Evolutionary conservation across 225 moss, liverwort and hornwort species (phyloP), one percentile per base, ranked within the genome.

Genomic region (Pseudoscleropodium purum): DNA sequence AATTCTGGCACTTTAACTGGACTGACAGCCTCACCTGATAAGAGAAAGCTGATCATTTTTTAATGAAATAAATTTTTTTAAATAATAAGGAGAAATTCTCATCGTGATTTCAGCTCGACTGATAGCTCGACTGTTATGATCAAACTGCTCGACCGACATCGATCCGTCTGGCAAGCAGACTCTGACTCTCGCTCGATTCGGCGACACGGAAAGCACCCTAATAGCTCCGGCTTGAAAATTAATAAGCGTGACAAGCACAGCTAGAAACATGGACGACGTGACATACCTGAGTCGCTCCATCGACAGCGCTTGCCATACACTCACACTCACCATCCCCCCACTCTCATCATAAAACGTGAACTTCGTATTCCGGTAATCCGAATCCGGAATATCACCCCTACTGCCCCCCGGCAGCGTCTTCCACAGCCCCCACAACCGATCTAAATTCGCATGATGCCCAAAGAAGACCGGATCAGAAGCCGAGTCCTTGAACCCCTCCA

Each of bases 261-360:
- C 41, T 43, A 31, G 43, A 57, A 41, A 43, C 73, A 49, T 37
- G 70, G 72, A 59, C 41, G 30, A 18, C 47, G 16, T 21, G 39
- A 77, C 54, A 51, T 76, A 95, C 75, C 95, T 88, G 33, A 94
- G 82, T 26, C 39, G 86, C 45, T 90, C 84, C 83, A 68, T 60
- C 3, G 91, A 66, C 4, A 92, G 85, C 12, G 89, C 73, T 77
- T 95, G 92, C 24, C 27, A 20, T 7, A 93, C 52, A 47, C 91
- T 93, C 25, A 86, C 92, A 24, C 56, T 70, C 61, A 90, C 90
- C 12, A 85, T 37, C 13, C 31, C 84, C 31, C 88, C 91, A 14
- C 81, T 85, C 82, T 94, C 95, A 34, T 96, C 92, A 47, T 90
- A 94, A 21, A 94, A 94, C 9, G 92, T 88, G 81, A 96, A 94